phyloP scores from a whole-genome alignment of 768 basidiomycete genomes.

The Kwoniella heveanensis region DNA sequence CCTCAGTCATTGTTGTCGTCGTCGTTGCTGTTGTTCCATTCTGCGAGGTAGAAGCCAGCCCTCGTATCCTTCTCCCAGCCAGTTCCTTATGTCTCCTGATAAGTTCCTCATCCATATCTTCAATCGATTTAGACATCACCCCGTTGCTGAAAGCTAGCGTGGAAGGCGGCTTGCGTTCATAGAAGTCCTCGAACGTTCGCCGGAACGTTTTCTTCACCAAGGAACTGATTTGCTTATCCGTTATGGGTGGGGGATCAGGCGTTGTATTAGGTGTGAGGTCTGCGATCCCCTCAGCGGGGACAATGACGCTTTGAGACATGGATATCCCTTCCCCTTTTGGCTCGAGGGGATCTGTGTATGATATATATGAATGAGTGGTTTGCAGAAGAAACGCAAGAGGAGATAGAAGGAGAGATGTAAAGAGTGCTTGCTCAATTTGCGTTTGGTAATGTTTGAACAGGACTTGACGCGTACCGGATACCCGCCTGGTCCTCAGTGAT shows the following conservation, averaged over 20 bases:
- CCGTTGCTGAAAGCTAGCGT: slow-evolving; percentile 15
- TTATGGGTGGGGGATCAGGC: not conserved
- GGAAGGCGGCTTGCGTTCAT: slow-evolving; percentile 15
- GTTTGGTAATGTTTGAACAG: too few species aligned
- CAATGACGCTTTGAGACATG: not conserved
- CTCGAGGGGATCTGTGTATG: too few species aligned
- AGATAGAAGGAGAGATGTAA: not conserved
- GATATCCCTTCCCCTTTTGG: too few species aligned
- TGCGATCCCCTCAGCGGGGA: not conserved
- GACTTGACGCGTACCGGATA: too few species aligned
- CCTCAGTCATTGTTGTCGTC: too few species aligned
- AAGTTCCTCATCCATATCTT: not conserved
- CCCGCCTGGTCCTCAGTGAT: not conserved
- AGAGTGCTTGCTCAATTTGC: too few species aligned
- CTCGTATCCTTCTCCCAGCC: not conserved
- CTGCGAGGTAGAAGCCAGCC: not conserved
- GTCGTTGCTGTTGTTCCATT: not conserved
- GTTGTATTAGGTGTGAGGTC: not conserved
- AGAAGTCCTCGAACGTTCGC: slow-evolving; percentile 16
- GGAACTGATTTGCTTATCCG: not conserved
- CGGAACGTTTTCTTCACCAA: slow-evolving; percentile 7
- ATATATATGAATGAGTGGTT: too few species aligned
- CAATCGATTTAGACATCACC: not conserved
- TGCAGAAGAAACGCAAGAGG: not conserved
- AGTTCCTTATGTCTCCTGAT: slow-evolving; percentile 1